Conservation (phyloP, 306 rosid genomes). For the Fragaria ananassa region DNA sequence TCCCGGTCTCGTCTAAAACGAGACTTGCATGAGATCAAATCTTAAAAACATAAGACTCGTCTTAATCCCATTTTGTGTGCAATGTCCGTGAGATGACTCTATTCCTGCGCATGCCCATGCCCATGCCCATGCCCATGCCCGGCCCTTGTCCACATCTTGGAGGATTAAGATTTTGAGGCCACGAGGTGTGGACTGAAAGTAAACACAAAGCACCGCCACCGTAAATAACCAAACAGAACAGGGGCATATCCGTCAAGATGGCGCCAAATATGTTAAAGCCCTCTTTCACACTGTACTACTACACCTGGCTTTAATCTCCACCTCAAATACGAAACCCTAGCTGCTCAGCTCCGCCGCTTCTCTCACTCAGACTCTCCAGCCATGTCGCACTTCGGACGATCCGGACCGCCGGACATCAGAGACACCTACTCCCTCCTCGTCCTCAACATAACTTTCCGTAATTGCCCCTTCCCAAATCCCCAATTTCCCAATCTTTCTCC, state of each 20-base stretch:
- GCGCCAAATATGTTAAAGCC: neutral
- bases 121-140: no score
- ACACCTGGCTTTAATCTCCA: neutral
- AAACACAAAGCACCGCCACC: neutral
- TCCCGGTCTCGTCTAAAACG: no score
- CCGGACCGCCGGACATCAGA: conserved; percentile 81
- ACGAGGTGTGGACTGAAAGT: neutral
- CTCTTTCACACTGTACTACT: no score
- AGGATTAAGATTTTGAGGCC: no score
- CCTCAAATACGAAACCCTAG: conserved; percentile 40
- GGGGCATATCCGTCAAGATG: conserved; percentile 18
- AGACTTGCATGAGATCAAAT: no score
- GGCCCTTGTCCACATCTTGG: no score
- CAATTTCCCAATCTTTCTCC: neutral
- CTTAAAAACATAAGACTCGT: no score
- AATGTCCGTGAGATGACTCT: no score
- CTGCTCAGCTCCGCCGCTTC: conserved; percentile 11
- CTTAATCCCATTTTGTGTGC: no score
- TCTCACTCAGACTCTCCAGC: neutral
- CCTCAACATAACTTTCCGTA: conserved; percentile 77
- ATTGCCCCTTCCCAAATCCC: neutral
- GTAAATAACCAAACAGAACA: neutral
- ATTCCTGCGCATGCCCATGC: no score
- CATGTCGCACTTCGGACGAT: conserved; percentile 80
- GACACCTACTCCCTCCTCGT: conserved; percentile 78